Conservation (phyloP, 352 stramenopile genomes). For the Halophytophthora batemanensis region DNA sequence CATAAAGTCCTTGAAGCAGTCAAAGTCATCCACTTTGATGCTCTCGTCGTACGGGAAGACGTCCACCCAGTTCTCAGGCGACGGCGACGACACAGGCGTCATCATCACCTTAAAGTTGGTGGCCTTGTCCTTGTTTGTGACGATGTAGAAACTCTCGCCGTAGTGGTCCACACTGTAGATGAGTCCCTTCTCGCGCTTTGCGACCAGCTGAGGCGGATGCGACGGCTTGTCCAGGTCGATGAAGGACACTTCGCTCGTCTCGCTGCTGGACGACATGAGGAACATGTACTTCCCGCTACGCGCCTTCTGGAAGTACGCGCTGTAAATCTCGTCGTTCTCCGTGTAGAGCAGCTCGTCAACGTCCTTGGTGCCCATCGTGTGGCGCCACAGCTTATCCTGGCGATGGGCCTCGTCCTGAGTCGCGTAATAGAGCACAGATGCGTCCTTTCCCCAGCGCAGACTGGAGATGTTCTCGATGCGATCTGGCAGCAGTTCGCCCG, state of each 20-base stretch:
- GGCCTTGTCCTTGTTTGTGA: conserved; percentile 91
- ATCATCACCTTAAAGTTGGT: conserved; percentile 94
- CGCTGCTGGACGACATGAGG: conserved; percentile 82
- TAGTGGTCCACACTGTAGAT: conserved; percentile 89
- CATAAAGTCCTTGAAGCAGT: conserved; percentile 86
- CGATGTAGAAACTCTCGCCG: conserved; percentile 89
- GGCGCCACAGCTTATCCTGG: conserved; percentile 92
- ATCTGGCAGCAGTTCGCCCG: conserved; percentile 62
- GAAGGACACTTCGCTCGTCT: conserved; percentile 91
- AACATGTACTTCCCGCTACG: conserved; percentile 93
- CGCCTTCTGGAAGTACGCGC: conserved; percentile 89
- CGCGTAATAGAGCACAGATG: conserved; percentile 92
- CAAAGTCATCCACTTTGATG: conserved; percentile 84
- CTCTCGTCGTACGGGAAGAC: conserved; percentile 81
- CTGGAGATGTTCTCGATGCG: conserved; percentile 86
- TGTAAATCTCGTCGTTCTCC: conserved; percentile 94
- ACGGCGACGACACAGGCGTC: conserved; percentile 47
- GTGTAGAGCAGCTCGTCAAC: conserved; percentile 92
- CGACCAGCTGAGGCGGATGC: conserved; percentile 50
- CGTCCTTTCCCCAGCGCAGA: conserved; percentile 90
- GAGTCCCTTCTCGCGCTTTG: conserved; percentile 65
- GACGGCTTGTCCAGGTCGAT: conserved; percentile 58
- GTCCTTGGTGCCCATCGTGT: conserved; percentile 72
- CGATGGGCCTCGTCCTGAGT: conserved; percentile 91
- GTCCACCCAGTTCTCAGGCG: conserved; percentile 79